These are phyloP conservation scores for Bidens hawaiensis DNA, from an alignment of 140 eudicot species.

Conservation along the genomic window DNA sequence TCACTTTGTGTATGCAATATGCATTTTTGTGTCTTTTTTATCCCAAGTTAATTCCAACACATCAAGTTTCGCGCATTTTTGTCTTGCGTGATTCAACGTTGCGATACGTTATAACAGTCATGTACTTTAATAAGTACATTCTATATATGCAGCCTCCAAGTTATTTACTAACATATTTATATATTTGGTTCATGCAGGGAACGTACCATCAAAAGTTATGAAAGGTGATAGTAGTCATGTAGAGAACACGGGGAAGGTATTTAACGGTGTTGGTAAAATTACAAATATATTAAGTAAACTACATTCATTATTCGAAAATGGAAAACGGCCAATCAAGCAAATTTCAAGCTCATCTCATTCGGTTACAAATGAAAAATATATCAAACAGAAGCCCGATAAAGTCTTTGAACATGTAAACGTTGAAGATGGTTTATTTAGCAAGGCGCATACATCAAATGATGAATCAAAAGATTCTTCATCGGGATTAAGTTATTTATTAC, in stretches of 20 bases:
- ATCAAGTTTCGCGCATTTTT: too few relatives aligned
- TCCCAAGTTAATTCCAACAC: too few relatives aligned
- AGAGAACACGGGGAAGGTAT: slow-evolving; percentile 22
- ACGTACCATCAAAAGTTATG: too few relatives aligned
- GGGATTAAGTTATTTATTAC: slow-evolving; percentile 40
- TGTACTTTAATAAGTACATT: too few relatives aligned
- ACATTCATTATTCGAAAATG: slow-evolving; percentile 72
- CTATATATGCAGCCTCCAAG: too few relatives aligned
- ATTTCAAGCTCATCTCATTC: slow-evolving; percentile 21
- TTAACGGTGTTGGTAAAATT: slow-evolving; percentile 53
- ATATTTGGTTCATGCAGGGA: too few relatives aligned
- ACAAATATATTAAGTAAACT: slow-evolving; percentile 69
- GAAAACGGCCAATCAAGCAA: slow-evolving; percentile 29
- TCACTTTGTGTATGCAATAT: too few relatives aligned
- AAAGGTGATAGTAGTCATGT: too few relatives aligned
- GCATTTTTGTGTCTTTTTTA: too few relatives aligned
- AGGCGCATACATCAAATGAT: slow-evolving; percentile 27
- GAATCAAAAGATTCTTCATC: slow-evolving; percentile 25
- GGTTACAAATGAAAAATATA: slow-evolving; percentile 18
- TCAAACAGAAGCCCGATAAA: slow-evolving; percentile 26
- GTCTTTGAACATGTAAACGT: slow-evolving; percentile 10
- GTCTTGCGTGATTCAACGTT: too few relatives aligned
- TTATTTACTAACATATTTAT: too few relatives aligned
- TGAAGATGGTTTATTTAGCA: slow-evolving; percentile 37
- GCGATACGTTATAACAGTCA: too few relatives aligned